phyloP scores from a whole-genome alignment of 345 rosid species.

The Eucalyptus brandiana region DNA sequence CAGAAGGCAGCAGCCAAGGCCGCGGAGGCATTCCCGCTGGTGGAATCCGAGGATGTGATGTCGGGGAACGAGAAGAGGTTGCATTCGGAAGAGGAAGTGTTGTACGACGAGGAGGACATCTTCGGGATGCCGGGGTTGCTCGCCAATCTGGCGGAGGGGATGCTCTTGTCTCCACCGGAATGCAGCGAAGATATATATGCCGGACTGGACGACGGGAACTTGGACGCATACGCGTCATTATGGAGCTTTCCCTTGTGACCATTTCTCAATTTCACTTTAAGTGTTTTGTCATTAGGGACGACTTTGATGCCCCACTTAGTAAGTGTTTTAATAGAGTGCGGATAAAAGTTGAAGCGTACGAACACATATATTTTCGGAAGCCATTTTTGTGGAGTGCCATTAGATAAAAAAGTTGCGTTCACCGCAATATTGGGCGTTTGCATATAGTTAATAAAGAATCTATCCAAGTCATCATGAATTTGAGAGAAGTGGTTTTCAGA shows the following conservation, averaged over 20 bases:
- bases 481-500: not conserved
- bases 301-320: not conserved
- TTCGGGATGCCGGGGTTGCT: conserved; percentile 56
- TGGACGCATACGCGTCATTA: conserved; percentile 25
- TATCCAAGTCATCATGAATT: not conserved
- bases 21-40: conserved; percentile 25
- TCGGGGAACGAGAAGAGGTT: conserved; percentile 31
- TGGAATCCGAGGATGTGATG: not conserved
- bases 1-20: conserved; percentile 74
- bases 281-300: too few relatives aligned
- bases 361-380: not conserved
- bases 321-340: not conserved
- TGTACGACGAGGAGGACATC: conserved; percentile 48
- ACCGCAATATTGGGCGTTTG: not conserved
- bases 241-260: conserved; percentile 30
- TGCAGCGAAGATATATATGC: not conserved
- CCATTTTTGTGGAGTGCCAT: not conserved
- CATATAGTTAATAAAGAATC: not conserved
- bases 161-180: conserved; percentile 72
- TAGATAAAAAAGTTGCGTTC: not conserved
- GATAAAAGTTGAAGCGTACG: not conserved
- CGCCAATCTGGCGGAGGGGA: conserved; percentile 70
- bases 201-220: conserved; percentile 9
- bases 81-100: conserved; percentile 1
- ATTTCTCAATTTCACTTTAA: not conserved